Base-by-base conservation (phyloP, 805 yeast genomes). In the Candida quercuum region DNA sequence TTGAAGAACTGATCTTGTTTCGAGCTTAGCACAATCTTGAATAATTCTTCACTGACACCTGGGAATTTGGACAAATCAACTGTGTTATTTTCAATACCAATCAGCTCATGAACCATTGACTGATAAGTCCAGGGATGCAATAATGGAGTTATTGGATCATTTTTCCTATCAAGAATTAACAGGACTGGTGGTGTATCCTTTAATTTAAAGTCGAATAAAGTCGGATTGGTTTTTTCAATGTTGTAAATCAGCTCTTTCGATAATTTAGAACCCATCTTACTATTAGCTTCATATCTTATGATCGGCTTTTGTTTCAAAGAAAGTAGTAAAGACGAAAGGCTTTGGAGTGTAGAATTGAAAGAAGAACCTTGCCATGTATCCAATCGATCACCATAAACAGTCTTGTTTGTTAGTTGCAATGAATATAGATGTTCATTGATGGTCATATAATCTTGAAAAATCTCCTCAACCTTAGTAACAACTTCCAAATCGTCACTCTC, bases 71-170 rank as follows among this genome's bases (percentile, higher is more conserved):
- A 66, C 25, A 89, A 58, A 48, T 78, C 82, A 4, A 87, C 95
- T 3, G 89, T 74, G 49, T 93, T 91, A 54, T 87, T 82, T 24
- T 69, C 64, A 41, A 93, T 85, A 2, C 91, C 95, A 22, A 93
- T 66, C 17, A 88, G 71, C 57, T 94, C 98, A 57, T 91, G 95
- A 14, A 93, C 86, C 98, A 93, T 91, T 2, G 96, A 85, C 56
- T 91, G 98, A 61, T 87, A 93, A 1, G 99, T 89, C 99, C 99
- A 93, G 2, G 98, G 99, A 28, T 82, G 76, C 34, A 93, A 63
- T 22, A 93, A 69, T 1, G 99, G 97, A 1, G 99, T 91, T 12
- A 91, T 68, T 3, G 99, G 97, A 60, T 93, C 99, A 52, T 77
- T 83, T 40, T 79, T 75, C 37, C 99, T 70, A 59, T 93, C 98